Conservation (phyloP, 306 rosid species). For the Dalbergia cochinchinensis region DNA sequence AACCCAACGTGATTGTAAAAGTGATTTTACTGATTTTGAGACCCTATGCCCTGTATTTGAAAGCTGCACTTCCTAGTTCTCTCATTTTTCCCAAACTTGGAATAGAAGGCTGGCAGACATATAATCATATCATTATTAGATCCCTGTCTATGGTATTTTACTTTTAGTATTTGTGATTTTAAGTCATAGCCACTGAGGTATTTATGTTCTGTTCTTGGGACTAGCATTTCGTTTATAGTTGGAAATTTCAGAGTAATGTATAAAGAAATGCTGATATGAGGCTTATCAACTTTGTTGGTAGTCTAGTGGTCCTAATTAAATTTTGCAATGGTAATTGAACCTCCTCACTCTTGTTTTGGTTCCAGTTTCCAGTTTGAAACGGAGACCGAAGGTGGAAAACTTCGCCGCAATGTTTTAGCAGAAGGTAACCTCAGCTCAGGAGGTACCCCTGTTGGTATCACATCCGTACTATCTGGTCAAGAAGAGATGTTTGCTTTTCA, state of each 20-base stretch:
- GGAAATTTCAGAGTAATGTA: conserved; percentile 20
- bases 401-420: conserved; percentile 83
- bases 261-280: conserved; percentile 9
- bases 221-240: neutral
- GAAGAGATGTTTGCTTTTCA: conserved; percentile 97
- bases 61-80: conserved; percentile 13
- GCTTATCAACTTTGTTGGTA: conserved; percentile 40
- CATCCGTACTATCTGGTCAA: conserved; percentile 86
- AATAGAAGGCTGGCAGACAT: neutral
- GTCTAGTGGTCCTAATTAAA: neutral
- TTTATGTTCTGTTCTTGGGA: conserved; percentile 25
- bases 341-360: conserved; percentile 42
- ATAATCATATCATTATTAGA: conserved; percentile 29
- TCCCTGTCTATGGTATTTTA: conserved; percentile 5
- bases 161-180: neutral
- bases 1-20: conserved; percentile 17
- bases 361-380: conserved; percentile 97
- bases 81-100: conserved; percentile 1
- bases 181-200: conserved; percentile 12
- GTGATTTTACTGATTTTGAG: conserved; percentile 25
- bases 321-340: conserved; percentile 42
- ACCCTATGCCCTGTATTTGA: neutral
- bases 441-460: conserved; percentile 72
- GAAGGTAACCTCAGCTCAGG: conserved; percentile 80
- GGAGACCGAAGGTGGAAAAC: conserved; percentile 84